phyloP scores from a whole-genome alignment of 805 yeast genomes.

The Saitoella complicata region DNA sequence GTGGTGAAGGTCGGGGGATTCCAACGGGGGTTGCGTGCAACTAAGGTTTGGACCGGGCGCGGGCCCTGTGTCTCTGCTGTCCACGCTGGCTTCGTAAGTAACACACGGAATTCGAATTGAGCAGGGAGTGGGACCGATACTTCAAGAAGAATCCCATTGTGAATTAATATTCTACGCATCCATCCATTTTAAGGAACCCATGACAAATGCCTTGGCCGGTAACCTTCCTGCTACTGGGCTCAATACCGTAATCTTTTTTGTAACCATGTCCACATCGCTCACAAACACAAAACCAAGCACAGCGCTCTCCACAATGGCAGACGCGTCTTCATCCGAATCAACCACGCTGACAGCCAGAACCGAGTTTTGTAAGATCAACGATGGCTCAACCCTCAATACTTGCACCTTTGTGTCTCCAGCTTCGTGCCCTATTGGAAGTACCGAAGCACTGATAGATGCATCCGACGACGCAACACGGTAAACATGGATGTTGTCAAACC shows the following conservation, averaged over 20 bases:
- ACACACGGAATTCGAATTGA: no score
- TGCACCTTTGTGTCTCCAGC: slow-evolving; percentile 14
- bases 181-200: slow-evolving; percentile 66
- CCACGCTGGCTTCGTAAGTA: no score
- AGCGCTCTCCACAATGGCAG: slow-evolving; percentile 35
- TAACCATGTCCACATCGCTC: slow-evolving; percentile 56
- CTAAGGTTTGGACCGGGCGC: no score
- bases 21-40: no score
- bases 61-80: no score
- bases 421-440: slow-evolving; percentile 22
- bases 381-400: slow-evolving; percentile 19
- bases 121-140: no score
- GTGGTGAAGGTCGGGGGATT: no score
- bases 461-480: slow-evolving; percentile 34
- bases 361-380: slow-evolving; percentile 47
- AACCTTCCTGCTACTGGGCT: slow-evolving; percentile 78
- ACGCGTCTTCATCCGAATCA: slow-evolving; percentile 30
- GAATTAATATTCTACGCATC: no score
- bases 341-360: slow-evolving; percentile 51
- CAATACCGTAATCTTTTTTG: slow-evolving; percentile 49
- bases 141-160: no score
- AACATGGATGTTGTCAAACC: slow-evolving; percentile 41
- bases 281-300: slow-evolving; percentile 40
- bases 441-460: slow-evolving; percentile 15
- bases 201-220: slow-evolving; percentile 56